Conservation (phyloP, 1,139 yeast species). For the Nakaseomyces bracarensis region DNA sequence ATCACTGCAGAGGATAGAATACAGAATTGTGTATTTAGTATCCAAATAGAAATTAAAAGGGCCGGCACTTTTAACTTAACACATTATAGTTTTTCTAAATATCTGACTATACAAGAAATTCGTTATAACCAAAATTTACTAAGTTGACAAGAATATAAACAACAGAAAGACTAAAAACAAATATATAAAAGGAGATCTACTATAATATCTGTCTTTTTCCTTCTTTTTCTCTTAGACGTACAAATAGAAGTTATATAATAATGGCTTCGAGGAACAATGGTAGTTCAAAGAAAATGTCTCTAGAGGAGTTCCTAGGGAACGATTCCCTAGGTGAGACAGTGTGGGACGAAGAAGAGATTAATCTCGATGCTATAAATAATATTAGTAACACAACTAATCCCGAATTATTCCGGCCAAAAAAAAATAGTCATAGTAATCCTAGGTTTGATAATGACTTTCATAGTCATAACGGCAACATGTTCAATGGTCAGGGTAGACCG, state of each 20-base stretch:
- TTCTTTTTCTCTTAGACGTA: too few relatives aligned
- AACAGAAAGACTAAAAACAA: too few relatives aligned
- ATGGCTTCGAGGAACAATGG: slow-evolving; percentile 16
- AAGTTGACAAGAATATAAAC: too few relatives aligned
- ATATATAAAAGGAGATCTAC: too few relatives aligned
- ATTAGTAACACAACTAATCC: slow-evolving; percentile 22
- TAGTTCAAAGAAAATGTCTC: slow-evolving; percentile 29
- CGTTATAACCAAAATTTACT: too few relatives aligned
- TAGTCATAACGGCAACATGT: neutral
- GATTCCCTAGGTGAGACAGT: slow-evolving; percentile 30
- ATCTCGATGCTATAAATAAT: slow-evolving; percentile 21
- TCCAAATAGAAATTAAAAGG: too few relatives aligned
- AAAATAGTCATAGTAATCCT: neutral
- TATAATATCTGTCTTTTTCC: too few relatives aligned
- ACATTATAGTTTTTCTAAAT: too few relatives aligned
- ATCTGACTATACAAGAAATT: too few relatives aligned
- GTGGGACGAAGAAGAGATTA: slow-evolving; percentile 31
- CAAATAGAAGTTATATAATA: slow-evolving; percentile 1
- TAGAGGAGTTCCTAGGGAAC: slow-evolving; percentile 32
- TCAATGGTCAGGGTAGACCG: neutral
- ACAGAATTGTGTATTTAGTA: too few relatives aligned
- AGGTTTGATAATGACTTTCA: neutral
- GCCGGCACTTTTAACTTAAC: too few relatives aligned
- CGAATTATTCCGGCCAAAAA: slow-evolving; percentile 20
- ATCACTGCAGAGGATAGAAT: too few relatives aligned